Evolutionary conservation across 306 rosid genomes (phyloP).

Genomic region (Begonia loranthoides): DNA sequence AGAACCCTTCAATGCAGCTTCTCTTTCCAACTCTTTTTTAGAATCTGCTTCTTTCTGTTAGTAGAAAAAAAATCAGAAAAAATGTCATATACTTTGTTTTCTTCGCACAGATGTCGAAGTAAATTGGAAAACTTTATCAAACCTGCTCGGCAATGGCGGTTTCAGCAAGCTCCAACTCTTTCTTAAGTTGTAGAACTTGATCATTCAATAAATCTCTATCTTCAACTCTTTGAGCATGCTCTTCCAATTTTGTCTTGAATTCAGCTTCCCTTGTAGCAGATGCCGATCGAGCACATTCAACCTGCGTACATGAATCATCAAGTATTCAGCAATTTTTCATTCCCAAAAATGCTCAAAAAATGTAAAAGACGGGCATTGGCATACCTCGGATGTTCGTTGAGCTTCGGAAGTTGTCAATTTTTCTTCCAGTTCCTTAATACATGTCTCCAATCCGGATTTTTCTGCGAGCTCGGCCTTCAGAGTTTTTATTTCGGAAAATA

Average conservation of each 20-base stretch:
- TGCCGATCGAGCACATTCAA: conserved; percentile 38
- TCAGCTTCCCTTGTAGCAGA: conserved; percentile 54
- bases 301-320: conserved; percentile 22
- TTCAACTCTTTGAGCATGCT: conserved; percentile 28
- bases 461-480: conserved; percentile 51
- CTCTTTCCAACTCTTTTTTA: conserved; percentile 41
- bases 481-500: conserved; percentile 49
- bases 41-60: conserved; percentile 55
- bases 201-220: conserved; percentile 44
- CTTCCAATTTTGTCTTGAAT: conserved; percentile 47
- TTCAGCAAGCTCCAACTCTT: conserved; percentile 50
- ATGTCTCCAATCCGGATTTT: conserved; percentile 43
- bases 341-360: conserved; percentile 1
- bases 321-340: conserved; percentile 1
- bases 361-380: background rate
- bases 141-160: conserved; percentile 46
- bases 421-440: conserved; percentile 46
- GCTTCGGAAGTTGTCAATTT: conserved; percentile 48
- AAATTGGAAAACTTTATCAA: background rate
- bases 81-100: background rate
- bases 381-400: conserved; percentile 58
- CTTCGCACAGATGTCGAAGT: conserved; percentile 2
- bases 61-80: conserved; percentile 2
- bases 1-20: conserved; percentile 43
- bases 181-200: conserved; percentile 48